Evolutionary conservation across 2,329 filamentous ascomycete species (phyloP).

Genomic region (Aspergillus phoenicis): DNA sequence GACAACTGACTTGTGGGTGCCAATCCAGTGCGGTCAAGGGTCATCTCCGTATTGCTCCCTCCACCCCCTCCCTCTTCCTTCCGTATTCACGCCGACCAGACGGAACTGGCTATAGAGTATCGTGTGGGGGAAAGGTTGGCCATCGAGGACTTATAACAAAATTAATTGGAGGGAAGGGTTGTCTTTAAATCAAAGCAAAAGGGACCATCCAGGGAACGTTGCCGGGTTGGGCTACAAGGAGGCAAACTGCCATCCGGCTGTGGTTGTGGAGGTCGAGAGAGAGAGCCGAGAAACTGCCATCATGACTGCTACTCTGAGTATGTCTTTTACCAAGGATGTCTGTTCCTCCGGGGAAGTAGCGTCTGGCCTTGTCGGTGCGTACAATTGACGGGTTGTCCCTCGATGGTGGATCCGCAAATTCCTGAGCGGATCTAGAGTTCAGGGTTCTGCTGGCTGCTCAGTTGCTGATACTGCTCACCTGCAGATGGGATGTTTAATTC

Average conservation of each 20-base stretch:
- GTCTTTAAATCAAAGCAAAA: neutral
- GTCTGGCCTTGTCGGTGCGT: slow-evolving; percentile 17
- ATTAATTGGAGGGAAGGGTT: slow-evolving; percentile 14
- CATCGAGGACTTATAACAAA: slow-evolving; percentile 13
- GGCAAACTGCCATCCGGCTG: slow-evolving; percentile 26
- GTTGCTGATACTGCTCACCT: slow-evolving; percentile 42
- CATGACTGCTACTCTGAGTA: slow-evolving; percentile 50
- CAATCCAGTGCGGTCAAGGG: slow-evolving; percentile 9
- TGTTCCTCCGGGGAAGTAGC: slow-evolving; percentile 22
- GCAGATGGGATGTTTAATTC: slow-evolving; percentile 54
- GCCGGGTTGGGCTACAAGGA: slow-evolving; percentile 11
- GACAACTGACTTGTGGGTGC: slow-evolving; percentile 19
- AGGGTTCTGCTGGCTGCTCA: slow-evolving; percentile 32
- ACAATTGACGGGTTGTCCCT: slow-evolving; percentile 16
- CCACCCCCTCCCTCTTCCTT: neutral
- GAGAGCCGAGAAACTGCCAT: slow-evolving; percentile 33
- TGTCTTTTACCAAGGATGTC: slow-evolving; percentile 31
- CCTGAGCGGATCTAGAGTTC: slow-evolving; percentile 7
- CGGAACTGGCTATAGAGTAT: slow-evolving; percentile 6
- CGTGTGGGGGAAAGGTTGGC: neutral
- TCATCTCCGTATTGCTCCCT: slow-evolving; percentile 10
- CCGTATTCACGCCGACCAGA: slow-evolving; percentile 8
- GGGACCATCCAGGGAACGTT: neutral
- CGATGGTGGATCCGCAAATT: slow-evolving; percentile 15
- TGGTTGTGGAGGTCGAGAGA: slow-evolving; percentile 32